phyloP scores from a whole-genome alignment of 495 filamentous ascomycete species.

The Penicillium samsonianum region DNA sequence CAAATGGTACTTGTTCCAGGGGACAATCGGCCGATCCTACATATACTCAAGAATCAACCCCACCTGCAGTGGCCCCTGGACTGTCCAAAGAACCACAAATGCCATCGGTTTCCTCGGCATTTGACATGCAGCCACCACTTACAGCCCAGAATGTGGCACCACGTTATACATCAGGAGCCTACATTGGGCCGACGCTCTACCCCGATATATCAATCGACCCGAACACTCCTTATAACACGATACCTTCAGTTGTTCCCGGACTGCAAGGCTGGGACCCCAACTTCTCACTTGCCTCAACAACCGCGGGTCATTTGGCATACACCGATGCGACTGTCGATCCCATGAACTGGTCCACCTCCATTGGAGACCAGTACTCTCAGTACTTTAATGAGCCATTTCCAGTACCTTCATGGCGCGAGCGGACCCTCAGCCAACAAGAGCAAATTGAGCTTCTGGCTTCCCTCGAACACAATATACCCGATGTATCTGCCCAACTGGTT shows the following conservation, averaged over 20 bases:
- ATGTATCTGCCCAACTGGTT: slow-evolving; percentile 50
- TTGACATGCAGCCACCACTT: slow-evolving; percentile 22
- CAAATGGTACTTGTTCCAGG: slow-evolving; percentile 37
- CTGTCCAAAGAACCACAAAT: slow-evolving; percentile 24
- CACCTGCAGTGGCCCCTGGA: slow-evolving; percentile 22
- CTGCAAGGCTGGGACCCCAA: slow-evolving; percentile 51
- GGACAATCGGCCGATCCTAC: slow-evolving; percentile 43
- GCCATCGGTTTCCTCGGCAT: slow-evolving; percentile 22
- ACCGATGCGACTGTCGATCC: slow-evolving; percentile 41
- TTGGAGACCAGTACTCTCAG: slow-evolving; percentile 53
- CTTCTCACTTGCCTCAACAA: slow-evolving; percentile 47
- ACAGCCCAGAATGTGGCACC: slow-evolving; percentile 15
- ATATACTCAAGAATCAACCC: slow-evolving; percentile 28
- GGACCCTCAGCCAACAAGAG: slow-evolving; percentile 68
- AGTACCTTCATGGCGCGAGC: slow-evolving; percentile 51
- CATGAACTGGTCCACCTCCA: slow-evolving; percentile 43
- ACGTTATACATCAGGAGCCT: slow-evolving; percentile 28
- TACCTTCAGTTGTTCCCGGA: slow-evolving; percentile 48
- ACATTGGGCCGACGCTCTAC: slow-evolving; percentile 28
- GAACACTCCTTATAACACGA: slow-evolving; percentile 46
- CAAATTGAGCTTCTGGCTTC: slow-evolving; percentile 70
- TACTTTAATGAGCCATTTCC: slow-evolving; percentile 51
- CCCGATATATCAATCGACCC: slow-evolving; percentile 41
- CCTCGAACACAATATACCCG: slow-evolving; percentile 61
- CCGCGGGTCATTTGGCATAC: slow-evolving; percentile 42